A percentile compares a stretch with the other conserved stretches of the same genome.
These are phyloP conservation scores for Diversispora epigaea DNA, from an alignment of 192 early-diverging fungal species.

Conservation along the genomic window DNA sequence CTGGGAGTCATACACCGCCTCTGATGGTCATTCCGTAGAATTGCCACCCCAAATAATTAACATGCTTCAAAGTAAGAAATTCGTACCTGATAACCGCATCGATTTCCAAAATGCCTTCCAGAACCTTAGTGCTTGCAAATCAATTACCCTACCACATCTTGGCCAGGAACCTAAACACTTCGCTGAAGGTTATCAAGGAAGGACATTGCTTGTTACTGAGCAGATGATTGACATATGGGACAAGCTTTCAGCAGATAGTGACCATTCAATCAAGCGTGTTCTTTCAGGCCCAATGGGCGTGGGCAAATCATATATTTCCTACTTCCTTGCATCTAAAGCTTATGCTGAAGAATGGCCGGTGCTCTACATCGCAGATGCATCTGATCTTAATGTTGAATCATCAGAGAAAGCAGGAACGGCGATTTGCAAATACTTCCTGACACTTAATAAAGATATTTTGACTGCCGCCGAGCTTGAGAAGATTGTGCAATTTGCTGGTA, in stretches of 20 bases:
- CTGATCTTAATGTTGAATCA: constrained; percentile 5
- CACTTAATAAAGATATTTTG: too few species aligned
- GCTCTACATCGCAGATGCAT: constrained; percentile 39
- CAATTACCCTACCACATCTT: constrained; percentile 12
- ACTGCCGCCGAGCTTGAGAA: constrained; percentile 32
- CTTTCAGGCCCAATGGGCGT: too few species aligned
- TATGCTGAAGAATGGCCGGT: too few species aligned
- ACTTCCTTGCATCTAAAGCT: too few species aligned
- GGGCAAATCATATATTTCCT: too few species aligned
- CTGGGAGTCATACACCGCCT: constrained; percentile 9
- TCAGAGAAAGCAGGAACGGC: background rate
- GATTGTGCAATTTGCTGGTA: constrained; percentile 22
- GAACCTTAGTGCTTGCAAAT: constrained; percentile 1
- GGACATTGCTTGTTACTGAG: too few species aligned
- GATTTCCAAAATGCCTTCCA: background rate
- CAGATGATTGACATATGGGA: too few species aligned
- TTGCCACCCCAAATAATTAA: constrained; percentile 18
- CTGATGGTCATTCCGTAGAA: constrained; percentile 17
- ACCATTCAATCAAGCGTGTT: too few species aligned
- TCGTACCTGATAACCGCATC: background rate
- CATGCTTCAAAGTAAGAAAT: background rate
- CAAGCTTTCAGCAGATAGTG: too few species aligned
- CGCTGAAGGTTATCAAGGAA: too few species aligned
- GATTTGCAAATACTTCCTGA: constrained; percentile 19
- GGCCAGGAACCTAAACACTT: constrained; percentile 24